phyloP scores from a whole-genome alignment of 225 moss, liverwort and hornwort genomes.

The Physcomitrium patens region DNA sequence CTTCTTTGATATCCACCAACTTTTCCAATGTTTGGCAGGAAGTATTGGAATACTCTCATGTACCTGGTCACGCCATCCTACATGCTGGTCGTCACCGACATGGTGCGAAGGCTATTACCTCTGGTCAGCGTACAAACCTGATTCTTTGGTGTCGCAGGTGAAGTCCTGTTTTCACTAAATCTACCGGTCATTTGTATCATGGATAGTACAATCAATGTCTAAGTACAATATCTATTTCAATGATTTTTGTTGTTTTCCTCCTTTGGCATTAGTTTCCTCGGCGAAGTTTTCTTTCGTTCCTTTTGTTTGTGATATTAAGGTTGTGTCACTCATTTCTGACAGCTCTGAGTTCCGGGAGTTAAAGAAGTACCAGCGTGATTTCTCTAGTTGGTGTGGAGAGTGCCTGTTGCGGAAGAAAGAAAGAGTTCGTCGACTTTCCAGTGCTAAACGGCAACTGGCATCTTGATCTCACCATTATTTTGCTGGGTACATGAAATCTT shows the following conservation, averaged over 20 bases:
- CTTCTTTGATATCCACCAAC: neutral
- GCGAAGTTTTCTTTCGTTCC: neutral
- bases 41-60: slow-evolving; percentile 74
- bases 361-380: slow-evolving; percentile 77
- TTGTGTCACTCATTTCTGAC: neutral
- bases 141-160: slow-evolving; percentile 80
- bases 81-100: slow-evolving; percentile 79
- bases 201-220: no score
- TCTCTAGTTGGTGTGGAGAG: slow-evolving; percentile 82
- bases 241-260: neutral
- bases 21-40: slow-evolving; percentile 40
- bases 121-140: slow-evolving; percentile 71
- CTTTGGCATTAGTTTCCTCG: no score
- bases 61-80: slow-evolving; percentile 70
- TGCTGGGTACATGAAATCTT: neutral
- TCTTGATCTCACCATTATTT: slow-evolving; percentile 35
- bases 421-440: slow-evolving; percentile 56
- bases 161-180: neutral
- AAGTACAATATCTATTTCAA: no score
- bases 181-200: neutral
- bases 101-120: slow-evolving; percentile 72
- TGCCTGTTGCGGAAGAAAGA: slow-evolving; percentile 60
- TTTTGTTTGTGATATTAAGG: no score
- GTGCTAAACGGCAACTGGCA: slow-evolving; percentile 63
- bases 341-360: slow-evolving; percentile 78